Percentiles rank a stretch among this genome's conserved stretches.
Evolutionary conservation across 352 stramenopile species (phyloP).

Genomic region (Pythium oligandrum): DNA sequence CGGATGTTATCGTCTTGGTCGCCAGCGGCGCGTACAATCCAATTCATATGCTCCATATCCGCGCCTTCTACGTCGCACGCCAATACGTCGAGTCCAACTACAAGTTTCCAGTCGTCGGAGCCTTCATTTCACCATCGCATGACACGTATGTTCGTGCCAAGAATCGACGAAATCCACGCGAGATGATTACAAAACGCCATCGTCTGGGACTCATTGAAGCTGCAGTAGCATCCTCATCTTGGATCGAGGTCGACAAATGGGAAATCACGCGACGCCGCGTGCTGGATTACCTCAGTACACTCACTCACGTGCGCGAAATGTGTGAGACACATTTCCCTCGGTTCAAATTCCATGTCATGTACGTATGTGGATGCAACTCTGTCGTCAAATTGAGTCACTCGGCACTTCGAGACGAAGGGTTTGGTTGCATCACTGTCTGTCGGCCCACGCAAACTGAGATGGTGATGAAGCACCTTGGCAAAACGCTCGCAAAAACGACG

Average conservation of each 20-base stretch:
- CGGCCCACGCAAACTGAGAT: constrained; percentile 62
- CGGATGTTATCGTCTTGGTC: constrained; percentile 69
- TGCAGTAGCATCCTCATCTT: constrained; percentile 59
- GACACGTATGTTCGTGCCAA: constrained; percentile 73
- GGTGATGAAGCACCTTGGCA: constrained; percentile 67
- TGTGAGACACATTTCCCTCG: constrained; percentile 58
- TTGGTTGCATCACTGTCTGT: constrained; percentile 65
- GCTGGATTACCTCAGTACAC: constrained; percentile 70
- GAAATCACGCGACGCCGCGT: constrained; percentile 72
- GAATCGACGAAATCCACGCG: constrained; percentile 57
- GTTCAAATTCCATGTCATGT: constrained; percentile 68
- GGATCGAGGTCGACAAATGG: constrained; percentile 85
- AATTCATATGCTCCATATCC: constrained; percentile 74
- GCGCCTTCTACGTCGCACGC: constrained; percentile 68
- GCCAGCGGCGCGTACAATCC: constrained; percentile 74
- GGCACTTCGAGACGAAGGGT: constrained; percentile 56
- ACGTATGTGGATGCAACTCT: constrained; percentile 75
- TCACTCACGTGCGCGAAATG: constrained; percentile 71
- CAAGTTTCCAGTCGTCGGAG: constrained; percentile 69
- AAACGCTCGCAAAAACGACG: constrained; percentile 46
- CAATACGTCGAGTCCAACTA: constrained; percentile 79
- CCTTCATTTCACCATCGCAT: constrained; percentile 74
- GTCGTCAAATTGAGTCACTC: constrained; percentile 77
- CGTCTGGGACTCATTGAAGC: constrained; percentile 60
- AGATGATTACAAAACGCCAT: constrained; percentile 76